These are phyloP conservation scores for Penicillium parvum DNA, from an alignment of 495 filamentous ascomycete species.

Conservation along the genomic window DNA sequence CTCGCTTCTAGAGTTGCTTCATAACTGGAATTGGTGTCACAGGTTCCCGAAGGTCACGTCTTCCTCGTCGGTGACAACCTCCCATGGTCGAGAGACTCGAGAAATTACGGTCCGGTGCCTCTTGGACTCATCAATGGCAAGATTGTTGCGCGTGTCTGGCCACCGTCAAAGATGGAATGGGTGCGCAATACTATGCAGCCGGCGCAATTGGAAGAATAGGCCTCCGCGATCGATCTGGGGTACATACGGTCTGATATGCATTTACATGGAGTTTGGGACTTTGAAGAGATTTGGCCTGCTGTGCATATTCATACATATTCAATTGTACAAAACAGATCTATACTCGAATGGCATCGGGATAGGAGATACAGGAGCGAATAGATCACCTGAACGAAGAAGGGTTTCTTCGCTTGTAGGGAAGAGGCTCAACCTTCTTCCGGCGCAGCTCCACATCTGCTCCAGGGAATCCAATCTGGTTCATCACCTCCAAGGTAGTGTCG, in stretches of 20 bases:
- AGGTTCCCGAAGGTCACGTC: slow-evolving; percentile 88
- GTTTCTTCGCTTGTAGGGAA: slow-evolving; percentile 53
- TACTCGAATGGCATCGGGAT: slow-evolving; percentile 19
- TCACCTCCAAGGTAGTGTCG: slow-evolving; percentile 75
- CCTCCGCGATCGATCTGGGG: neutral
- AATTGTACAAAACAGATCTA: slow-evolving; percentile 45
- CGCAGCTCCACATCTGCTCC: slow-evolving; percentile 82
- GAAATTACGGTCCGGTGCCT: slow-evolving; percentile 79
- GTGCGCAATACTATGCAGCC: slow-evolving; percentile 46
- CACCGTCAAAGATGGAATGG: slow-evolving; percentile 49
- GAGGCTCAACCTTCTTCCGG: slow-evolving; percentile 60
- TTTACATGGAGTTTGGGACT: slow-evolving; percentile 30
- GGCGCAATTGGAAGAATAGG: slow-evolving; percentile 23
- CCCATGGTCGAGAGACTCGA: slow-evolving; percentile 76
- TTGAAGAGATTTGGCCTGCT: slow-evolving; percentile 19
- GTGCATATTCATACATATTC: slow-evolving; percentile 49
- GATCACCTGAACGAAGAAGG: slow-evolving; percentile 40
- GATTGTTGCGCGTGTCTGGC: slow-evolving; percentile 63
- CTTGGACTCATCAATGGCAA: slow-evolving; percentile 82
- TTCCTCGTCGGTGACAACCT: slow-evolving; percentile 88
- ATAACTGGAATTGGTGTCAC: too few species aligned
- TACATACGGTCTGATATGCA: slow-evolving; percentile 7
- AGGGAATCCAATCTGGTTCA: slow-evolving; percentile 69
- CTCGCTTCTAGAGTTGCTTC: slow-evolving; percentile 14
- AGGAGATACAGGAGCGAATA: slow-evolving; percentile 14